A percentile compares a stretch with the other conserved stretches of the same genome.
phyloP scores from a whole-genome alignment of 371 early-diverging fungal genomes.

The Chytridium lagenaria region DNA sequence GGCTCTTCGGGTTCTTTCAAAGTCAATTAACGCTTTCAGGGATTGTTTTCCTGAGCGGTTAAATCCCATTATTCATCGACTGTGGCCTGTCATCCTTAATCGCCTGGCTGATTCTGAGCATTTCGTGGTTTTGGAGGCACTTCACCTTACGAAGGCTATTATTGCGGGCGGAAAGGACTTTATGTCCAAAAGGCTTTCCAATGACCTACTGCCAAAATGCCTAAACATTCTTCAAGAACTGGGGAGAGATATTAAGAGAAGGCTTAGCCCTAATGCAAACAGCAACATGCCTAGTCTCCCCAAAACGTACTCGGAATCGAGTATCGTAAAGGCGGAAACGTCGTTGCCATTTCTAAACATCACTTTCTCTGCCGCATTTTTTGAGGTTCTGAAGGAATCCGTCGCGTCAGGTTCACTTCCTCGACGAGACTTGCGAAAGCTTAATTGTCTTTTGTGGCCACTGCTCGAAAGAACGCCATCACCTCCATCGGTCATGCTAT shows the following conservation, averaged over 20 bases:
- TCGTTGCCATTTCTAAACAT: no score
- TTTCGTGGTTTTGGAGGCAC: constrained; percentile 60
- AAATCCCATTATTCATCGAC: constrained; percentile 56
- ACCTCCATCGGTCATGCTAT: background rate
- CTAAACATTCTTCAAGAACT: background rate
- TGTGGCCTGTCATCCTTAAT: constrained; percentile 62
- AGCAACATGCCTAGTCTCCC: background rate
- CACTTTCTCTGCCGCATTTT: background rate
- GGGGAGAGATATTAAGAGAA: background rate
- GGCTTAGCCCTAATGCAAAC: background rate
- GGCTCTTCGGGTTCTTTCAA: constrained; percentile 51
- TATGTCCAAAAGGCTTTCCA: constrained; percentile 1
- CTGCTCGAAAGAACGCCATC: background rate
- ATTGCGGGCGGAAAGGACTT: constrained; percentile 13
- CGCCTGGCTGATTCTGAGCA: constrained; percentile 59
- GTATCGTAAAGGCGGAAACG: no score
- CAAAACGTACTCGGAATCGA: background rate
- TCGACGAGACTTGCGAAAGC: background rate
- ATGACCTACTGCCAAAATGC: constrained; percentile 2
- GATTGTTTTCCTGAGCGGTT: constrained; percentile 42
- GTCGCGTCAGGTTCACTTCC: background rate
- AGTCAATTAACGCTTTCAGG: constrained; percentile 12
- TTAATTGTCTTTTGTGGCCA: constrained; percentile 4
- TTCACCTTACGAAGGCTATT: constrained; percentile 21
- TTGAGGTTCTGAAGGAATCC: background rate